phyloP scores from a whole-genome alignment of 1,139 yeast genomes.

The Sugiyamaella castrensis region DNA sequence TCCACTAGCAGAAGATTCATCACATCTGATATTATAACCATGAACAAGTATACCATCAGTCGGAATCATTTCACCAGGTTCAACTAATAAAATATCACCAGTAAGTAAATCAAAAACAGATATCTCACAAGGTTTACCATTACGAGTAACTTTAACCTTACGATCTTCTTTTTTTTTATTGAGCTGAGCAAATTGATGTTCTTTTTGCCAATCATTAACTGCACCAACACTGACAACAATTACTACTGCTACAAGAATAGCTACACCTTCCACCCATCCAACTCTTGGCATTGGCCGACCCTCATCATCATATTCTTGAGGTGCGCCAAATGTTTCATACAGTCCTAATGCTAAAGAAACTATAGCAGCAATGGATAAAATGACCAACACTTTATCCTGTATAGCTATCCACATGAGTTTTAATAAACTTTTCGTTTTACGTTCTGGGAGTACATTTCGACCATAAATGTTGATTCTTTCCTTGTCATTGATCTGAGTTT shows the following conservation, averaged over 20 bases:
- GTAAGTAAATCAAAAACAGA: slow-evolving; percentile 76
- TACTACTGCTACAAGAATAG: slow-evolving; percentile 84
- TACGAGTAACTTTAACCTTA: slow-evolving; percentile 69
- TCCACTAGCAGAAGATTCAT: slow-evolving; percentile 91
- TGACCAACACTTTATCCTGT: slow-evolving; percentile 84
- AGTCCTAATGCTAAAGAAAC: slow-evolving; percentile 87
- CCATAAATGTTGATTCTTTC: slow-evolving; percentile 56
- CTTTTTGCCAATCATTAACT: slow-evolving; percentile 93
- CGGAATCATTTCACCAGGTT: slow-evolving; percentile 93
- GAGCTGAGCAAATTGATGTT: slow-evolving; percentile 83
- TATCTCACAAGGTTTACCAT: slow-evolving; percentile 64
- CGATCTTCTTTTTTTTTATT: slow-evolving; percentile 79
- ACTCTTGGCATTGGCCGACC: slow-evolving; percentile 74
- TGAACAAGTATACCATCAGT: slow-evolving; percentile 77
- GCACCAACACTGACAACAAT: slow-evolving; percentile 95
- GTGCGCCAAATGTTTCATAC: slow-evolving; percentile 88
- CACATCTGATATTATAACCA: slow-evolving; percentile 78
- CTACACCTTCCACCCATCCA: slow-evolving; percentile 99
- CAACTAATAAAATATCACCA: slow-evolving; percentile 78
- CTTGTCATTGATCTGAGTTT: slow-evolving; percentile 23
- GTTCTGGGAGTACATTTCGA: slow-evolving; percentile 65
- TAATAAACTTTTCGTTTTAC: slow-evolving; percentile 63
- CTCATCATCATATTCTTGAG: slow-evolving; percentile 69
- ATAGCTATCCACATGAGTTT: slow-evolving; percentile 76
- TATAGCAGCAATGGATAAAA: slow-evolving; percentile 81